Evolutionary conservation across 1,284 basidiomycete species (phyloP), one percentile per base, ranked within the genome.

Genomic region (Cryptococcus amylolentus): DNA sequence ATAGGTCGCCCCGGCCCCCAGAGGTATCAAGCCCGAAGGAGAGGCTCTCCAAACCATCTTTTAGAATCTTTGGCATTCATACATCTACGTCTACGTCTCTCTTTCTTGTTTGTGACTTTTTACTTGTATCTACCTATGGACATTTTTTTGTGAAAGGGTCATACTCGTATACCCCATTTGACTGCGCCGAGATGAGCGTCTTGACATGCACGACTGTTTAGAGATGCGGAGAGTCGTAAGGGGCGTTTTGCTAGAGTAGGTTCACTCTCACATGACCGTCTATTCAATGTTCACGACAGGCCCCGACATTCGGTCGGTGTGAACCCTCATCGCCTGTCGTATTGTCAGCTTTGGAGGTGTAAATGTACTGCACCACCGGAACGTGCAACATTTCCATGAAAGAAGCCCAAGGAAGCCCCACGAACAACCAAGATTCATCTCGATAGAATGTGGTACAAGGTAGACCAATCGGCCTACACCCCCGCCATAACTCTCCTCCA

Each of bases 21-120:
- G 61, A 48, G 61, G 61, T 39, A 56, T 70, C 58, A 77, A 77
- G 62, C 65, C 67, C 16, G 73, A 76, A 44, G 73, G 72, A 47
- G 78, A 78, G 55, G 74, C 75, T 18, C 67, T 79, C 8, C 69
- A 72, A 54, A 76, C 74, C 58, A 79, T 79, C 66, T 79, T 79
- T 66, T 79, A 68, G 48, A 28, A 35, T 35, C 31, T 35, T 35
- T 35, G 7, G 7, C 10, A 35, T 35, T 35, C 12, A 13, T 28
- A 13, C 23, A 23, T 48, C 12, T 14, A 23, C 46, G 8, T 27
- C 38, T 39, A 14, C 20, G 39, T 39, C 18, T 40, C 18, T 16
- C 2, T n/a, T 23, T 50, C 48, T 50, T 49, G 27, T 37, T 50
- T 20, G 26, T 26, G 42, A 44, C 42, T 18, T 26, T 44, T 44